A percentile compares a stretch with the other conserved stretches of the same genome.
These are phyloP conservation scores for Asterionellopsis glacialis DNA, from an alignment of 108 stramenopile species.

Conservation along the genomic window DNA sequence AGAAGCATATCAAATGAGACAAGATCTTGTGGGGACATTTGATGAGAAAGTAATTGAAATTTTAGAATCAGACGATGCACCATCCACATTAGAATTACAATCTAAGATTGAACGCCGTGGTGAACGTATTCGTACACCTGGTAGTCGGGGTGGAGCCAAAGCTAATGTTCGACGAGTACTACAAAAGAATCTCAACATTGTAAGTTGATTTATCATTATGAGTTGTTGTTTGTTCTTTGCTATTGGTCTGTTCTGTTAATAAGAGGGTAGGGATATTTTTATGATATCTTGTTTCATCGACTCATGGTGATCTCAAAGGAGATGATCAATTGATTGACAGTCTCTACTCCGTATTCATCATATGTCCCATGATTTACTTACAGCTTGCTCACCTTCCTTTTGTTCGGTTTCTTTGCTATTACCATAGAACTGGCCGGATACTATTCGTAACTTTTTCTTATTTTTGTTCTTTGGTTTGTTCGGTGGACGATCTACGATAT, in stretches of 20 bases:
- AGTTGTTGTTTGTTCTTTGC: neutral
- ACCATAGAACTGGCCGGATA: slow-evolving; percentile 62
- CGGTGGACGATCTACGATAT: slow-evolving; percentile 67
- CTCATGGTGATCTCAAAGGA: too few species aligned
- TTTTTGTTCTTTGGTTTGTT: slow-evolving; percentile 84
- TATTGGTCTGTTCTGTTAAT: neutral
- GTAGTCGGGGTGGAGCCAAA: slow-evolving; percentile 43
- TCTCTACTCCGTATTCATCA: too few species aligned
- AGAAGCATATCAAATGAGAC: slow-evolving; percentile 30
- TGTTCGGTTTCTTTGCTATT: too few species aligned
- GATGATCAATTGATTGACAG: too few species aligned
- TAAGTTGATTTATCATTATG: slow-evolving; percentile 28
- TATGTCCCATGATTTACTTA: too few species aligned
- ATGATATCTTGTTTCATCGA: too few species aligned
- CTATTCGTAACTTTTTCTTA: slow-evolving; percentile 67
- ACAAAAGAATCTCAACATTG: slow-evolving; percentile 72
- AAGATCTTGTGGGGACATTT: slow-evolving; percentile 37
- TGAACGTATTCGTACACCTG: slow-evolving; percentile 28
- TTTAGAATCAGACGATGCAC: slow-evolving; percentile 3
- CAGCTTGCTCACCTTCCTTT: too few species aligned
- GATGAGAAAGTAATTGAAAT: slow-evolving; percentile 22
- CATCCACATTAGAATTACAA: neutral
- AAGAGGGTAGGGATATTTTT: too few species aligned
- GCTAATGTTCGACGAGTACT: slow-evolving; percentile 46
- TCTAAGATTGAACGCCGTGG: slow-evolving; percentile 21